Conservation (phyloP, 257 asterid species). For the Salvia miltiorrhiza region DNA sequence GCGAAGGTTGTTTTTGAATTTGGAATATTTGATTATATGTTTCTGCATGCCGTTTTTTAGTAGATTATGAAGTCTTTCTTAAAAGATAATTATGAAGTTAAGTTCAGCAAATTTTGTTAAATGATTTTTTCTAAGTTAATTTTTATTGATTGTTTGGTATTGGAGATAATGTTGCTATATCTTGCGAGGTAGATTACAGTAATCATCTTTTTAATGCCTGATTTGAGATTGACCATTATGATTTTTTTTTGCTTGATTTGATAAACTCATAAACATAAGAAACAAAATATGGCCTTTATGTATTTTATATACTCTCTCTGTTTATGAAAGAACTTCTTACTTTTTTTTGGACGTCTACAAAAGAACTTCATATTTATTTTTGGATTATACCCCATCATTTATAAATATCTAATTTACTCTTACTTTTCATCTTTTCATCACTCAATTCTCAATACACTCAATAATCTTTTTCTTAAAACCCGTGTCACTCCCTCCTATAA, state of each 20-base stretch:
- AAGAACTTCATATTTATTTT: too few species aligned
- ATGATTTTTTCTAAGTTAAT: neutral
- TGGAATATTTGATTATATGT: neutral
- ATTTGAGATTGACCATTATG: neutral
- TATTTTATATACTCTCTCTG: too few species aligned
- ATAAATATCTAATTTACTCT: too few species aligned
- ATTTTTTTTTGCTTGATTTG: neutral
- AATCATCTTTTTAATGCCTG: neutral
- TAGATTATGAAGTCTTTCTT: neutral
- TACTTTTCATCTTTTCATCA: too few species aligned
- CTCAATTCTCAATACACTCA: too few species aligned
- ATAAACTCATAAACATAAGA: too few species aligned
- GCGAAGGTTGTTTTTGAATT: neutral
- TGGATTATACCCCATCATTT: too few species aligned
- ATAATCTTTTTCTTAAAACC: too few species aligned
- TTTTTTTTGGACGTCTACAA: too few species aligned
- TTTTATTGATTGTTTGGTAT: neutral
- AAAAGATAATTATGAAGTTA: neutral
- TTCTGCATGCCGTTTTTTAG: conserved; percentile 1
- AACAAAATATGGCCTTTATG: neutral
- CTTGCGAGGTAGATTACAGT: neutral
- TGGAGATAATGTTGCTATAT: neutral
- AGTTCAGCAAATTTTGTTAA: neutral
- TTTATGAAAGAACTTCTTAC: too few species aligned
- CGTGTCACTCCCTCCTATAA: too few species aligned